These are phyloP conservation scores for Spironucleus salmonicida DNA, from an alignment of 208 protist species.

Conservation along the genomic window DNA sequence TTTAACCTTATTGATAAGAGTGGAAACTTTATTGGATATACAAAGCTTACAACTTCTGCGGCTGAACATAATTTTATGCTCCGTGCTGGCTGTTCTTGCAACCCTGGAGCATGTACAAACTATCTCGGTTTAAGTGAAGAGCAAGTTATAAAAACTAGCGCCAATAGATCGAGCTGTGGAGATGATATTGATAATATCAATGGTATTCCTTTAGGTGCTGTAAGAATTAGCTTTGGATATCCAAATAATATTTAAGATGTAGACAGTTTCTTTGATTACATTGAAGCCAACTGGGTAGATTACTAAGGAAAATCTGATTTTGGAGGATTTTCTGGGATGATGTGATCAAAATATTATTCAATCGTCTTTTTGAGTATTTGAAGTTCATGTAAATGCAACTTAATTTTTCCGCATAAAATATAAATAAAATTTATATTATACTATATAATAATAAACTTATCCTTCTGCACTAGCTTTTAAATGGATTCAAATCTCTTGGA, in stretches of 20 bases:
- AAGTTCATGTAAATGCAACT: too few relatives aligned
- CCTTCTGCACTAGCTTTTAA: too few relatives aligned
- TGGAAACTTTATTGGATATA: slow-evolving; percentile 36
- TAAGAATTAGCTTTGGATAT: slow-evolving; percentile 33
- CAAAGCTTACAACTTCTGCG: neutral
- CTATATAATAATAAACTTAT: too few relatives aligned
- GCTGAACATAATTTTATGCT: slow-evolving; percentile 19
- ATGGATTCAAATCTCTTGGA: too few relatives aligned
- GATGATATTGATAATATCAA: slow-evolving; percentile 26
- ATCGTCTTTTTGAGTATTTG: too few relatives aligned
- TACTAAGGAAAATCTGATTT: too few relatives aligned
- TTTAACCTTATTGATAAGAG: slow-evolving; percentile 32
- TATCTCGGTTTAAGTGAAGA: slow-evolving; percentile 7
- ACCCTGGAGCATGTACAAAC: slow-evolving; percentile 35
- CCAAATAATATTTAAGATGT: slow-evolving; percentile 31
- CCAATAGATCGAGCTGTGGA: slow-evolving; percentile 5
- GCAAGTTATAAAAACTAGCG: neutral
- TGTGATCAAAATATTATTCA: too few relatives aligned
- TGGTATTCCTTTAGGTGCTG: slow-evolving; percentile 11
- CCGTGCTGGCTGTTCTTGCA: slow-evolving; percentile 36
- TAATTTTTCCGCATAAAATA: too few relatives aligned
- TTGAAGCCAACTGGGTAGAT: neutral
- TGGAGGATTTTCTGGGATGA: too few relatives aligned
- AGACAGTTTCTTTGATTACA: slow-evolving; percentile 23
- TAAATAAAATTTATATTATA: too few relatives aligned